A percentile compares a stretch with the other conserved stretches of the same genome.
Conservation (phyloP, 2,329 filamentous ascomycete species). For the Exserohilum rostratum region DNA sequence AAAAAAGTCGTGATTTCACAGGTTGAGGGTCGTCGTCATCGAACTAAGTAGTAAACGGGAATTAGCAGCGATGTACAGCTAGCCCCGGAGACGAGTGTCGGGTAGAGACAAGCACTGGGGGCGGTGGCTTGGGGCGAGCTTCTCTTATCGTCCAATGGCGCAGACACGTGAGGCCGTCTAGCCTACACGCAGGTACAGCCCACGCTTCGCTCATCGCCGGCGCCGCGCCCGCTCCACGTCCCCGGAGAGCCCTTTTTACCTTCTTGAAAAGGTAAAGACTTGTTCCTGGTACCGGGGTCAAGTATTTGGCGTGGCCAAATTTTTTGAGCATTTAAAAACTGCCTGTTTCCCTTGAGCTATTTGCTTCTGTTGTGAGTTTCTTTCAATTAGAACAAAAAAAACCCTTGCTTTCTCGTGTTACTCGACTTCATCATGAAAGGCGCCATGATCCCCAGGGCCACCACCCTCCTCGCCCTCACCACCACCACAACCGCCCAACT, state of each 20-base stretch:
- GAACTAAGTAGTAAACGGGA: too few relatives aligned
- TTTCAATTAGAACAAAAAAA: background rate
- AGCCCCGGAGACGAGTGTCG: slow-evolving; percentile 19
- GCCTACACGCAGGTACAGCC: slow-evolving; percentile 38
- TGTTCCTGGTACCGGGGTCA: background rate
- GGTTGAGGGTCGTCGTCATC: too few relatives aligned
- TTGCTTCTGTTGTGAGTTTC: background rate
- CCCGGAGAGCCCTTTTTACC: slow-evolving; percentile 28
- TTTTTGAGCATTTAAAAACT: slow-evolving; percentile 8
- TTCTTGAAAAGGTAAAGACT: slow-evolving; percentile 42
- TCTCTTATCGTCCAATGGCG: slow-evolving; percentile 37
- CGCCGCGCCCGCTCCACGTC: slow-evolving; percentile 11
- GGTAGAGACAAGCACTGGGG: slow-evolving; percentile 21
- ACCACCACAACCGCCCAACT: slow-evolving; percentile 46
- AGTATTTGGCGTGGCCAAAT: slow-evolving; percentile 5
- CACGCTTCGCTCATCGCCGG: slow-evolving; percentile 28
- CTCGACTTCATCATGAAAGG: slow-evolving; percentile 39
- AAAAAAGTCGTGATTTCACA: too few relatives aligned
- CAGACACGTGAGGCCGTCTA: slow-evolving; percentile 36
- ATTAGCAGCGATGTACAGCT: background rate
- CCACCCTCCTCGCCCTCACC: slow-evolving; percentile 26
- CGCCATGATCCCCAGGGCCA: slow-evolving; percentile 19
- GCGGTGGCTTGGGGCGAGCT: slow-evolving; percentile 30
- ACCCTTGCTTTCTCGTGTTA: too few relatives aligned
- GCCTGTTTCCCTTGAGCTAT: background rate